phyloP scores from a whole-genome alignment of 2,329 filamentous ascomycete genomes.

The Pseudopithomyces maydicus region DNA sequence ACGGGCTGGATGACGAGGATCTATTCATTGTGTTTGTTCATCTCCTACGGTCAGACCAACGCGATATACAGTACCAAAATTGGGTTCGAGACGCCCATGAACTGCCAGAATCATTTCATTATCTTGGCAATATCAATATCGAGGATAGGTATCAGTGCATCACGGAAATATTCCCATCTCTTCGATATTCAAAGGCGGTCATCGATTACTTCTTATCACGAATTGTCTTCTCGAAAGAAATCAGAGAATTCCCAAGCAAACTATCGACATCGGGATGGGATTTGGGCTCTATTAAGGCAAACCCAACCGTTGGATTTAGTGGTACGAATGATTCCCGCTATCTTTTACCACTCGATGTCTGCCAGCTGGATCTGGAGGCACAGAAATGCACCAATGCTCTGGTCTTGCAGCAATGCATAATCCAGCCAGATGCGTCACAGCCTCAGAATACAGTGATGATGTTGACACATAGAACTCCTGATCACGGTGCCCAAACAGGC shows the following conservation, averaged over 20 bases:
- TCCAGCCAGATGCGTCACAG: too few relatives aligned
- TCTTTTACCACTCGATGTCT: slow-evolving; percentile 62
- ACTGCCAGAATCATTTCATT: slow-evolving; percentile 46
- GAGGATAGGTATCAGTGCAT: slow-evolving; percentile 58
- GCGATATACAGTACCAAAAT: slow-evolving; percentile 55
- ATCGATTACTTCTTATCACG: slow-evolving; percentile 68
- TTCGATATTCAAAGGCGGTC: slow-evolving; percentile 58
- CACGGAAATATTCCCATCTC: slow-evolving; percentile 56
- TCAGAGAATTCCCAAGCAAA: slow-evolving; percentile 67
- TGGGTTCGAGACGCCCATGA: slow-evolving; percentile 51
- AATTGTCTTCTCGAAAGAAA: slow-evolving; percentile 65
- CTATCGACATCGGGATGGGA: slow-evolving; percentile 72
- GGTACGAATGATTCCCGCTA: slow-evolving; percentile 69
- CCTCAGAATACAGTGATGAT: slow-evolving; percentile 40
- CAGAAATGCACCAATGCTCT: slow-evolving; percentile 71
- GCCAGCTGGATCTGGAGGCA: slow-evolving; percentile 59
- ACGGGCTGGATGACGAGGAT: slow-evolving; percentile 58
- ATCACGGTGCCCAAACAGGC: too few relatives aligned
- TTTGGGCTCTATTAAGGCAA: slow-evolving; percentile 53
- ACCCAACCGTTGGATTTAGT: slow-evolving; percentile 69
- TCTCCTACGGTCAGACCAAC: slow-evolving; percentile 59
- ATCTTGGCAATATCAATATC: slow-evolving; percentile 32
- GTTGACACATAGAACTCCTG: slow-evolving; percentile 20
- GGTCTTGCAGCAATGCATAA: slow-evolving; percentile 65
- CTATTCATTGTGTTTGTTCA: slow-evolving; percentile 55